phyloP scores from a whole-genome alignment of 768 basidiomycete species.

The Strobilomyces dryophilus region DNA sequence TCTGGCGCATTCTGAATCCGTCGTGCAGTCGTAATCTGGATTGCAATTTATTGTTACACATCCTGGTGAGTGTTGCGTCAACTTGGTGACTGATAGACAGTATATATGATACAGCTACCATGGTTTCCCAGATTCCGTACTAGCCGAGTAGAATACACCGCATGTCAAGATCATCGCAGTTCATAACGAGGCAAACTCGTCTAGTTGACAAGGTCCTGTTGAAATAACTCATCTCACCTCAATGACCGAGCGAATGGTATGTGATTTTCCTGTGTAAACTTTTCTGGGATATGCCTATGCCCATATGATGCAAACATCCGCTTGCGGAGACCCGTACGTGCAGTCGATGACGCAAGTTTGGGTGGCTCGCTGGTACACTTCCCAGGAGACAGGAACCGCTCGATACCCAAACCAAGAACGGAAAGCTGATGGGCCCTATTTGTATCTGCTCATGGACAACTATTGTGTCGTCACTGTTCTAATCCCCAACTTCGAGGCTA shows the following conservation, averaged over 20 bases:
- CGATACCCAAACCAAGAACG: constrained; percentile 47
- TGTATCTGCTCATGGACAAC: neutral
- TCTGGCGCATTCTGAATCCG: constrained; percentile 19
- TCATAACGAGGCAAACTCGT: constrained; percentile 5
- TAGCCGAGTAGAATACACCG: neutral
- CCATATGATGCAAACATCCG: constrained; percentile 41
- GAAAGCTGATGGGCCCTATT: constrained; percentile 48
- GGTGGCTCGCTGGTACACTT: constrained; percentile 40
- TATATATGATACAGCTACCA: neutral
- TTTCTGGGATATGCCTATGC: constrained; percentile 1
- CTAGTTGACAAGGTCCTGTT: constrained; percentile 7
- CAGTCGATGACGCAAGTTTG: constrained; percentile 40
- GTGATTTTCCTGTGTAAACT: neutral
- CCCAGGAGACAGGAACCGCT: constrained; percentile 40
- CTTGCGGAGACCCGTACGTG: constrained; percentile 30
- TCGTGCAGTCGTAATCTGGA: neutral
- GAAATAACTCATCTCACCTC: constrained; percentile 2
- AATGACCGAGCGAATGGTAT: neutral
- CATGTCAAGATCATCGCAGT: neutral
- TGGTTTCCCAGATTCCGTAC: neutral
- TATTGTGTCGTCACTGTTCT: neutral
- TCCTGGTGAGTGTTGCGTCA: neutral
- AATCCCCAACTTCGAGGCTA: neutral
- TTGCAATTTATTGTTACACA: neutral
- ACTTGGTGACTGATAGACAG: neutral